Evolutionary conservation across 306 rosid species (phyloP).

Genomic region (Nissolia schottii): DNA sequence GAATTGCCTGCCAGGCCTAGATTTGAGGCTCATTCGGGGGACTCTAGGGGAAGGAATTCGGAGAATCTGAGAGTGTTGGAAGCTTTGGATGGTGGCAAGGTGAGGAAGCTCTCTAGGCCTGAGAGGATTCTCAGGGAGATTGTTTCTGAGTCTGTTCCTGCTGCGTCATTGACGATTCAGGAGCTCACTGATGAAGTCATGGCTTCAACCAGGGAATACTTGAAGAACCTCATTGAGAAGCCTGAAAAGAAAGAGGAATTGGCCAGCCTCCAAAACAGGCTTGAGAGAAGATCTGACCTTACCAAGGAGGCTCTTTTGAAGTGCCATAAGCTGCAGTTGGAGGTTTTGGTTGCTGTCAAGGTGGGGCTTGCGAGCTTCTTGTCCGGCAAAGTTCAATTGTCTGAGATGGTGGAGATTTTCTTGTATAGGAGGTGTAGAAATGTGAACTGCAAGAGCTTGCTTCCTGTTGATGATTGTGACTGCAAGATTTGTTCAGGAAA

Average conservation of each 20-base stretch:
- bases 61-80: slow-evolving; percentile 65
- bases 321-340: slow-evolving; percentile 68
- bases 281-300: slow-evolving; percentile 78
- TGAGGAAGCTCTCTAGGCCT: slow-evolving; percentile 49
- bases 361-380: slow-evolving; percentile 73
- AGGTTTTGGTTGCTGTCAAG: slow-evolving; percentile 69
- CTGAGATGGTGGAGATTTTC: slow-evolving; percentile 84
- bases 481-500: slow-evolving; percentile 84
- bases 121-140: slow-evolving; percentile 68
- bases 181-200: slow-evolving; percentile 69
- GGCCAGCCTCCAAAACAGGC: slow-evolving; percentile 54
- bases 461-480: slow-evolving; percentile 97
- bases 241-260: slow-evolving; percentile 81
- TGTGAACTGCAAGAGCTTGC: slow-evolving; percentile 59
- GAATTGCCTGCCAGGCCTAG: slow-evolving; percentile 85
- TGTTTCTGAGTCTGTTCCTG: slow-evolving; percentile 55
- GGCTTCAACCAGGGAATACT: slow-evolving; percentile 49
- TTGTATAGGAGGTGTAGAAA: slow-evolving; percentile 74
- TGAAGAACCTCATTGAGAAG: slow-evolving; percentile 60
- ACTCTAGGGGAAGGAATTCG: slow-evolving; percentile 78
- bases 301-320: slow-evolving; percentile 70
- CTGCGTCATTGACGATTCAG: slow-evolving; percentile 54
- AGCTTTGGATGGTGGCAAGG: slow-evolving; percentile 55
- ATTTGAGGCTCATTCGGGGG: slow-evolving; percentile 63
- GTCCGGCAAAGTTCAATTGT: slow-evolving; percentile 42